A percentile compares a stretch with the other conserved stretches of the same genome.
phyloP scores from a whole-genome alignment of 2,329 filamentous ascomycete species.

The Penicillium sp. region DNA sequence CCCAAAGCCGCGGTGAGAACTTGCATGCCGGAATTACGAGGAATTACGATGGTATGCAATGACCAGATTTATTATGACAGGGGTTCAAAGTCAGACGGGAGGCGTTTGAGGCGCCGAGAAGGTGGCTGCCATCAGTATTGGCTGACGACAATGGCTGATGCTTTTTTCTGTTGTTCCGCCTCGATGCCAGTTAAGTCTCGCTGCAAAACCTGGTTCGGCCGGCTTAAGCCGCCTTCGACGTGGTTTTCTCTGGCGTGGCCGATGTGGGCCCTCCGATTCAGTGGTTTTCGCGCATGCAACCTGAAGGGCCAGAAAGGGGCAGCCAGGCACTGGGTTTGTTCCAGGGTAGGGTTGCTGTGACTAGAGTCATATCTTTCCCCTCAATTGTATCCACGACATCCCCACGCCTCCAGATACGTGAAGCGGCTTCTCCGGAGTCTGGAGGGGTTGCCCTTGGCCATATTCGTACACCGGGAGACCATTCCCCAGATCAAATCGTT shows the following conservation, averaged over 20 bases:
- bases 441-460: conserved; percentile 5
- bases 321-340: background rate
- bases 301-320: background rate
- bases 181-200: background rate
- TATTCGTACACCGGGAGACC: conserved; percentile 15
- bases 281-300: background rate
- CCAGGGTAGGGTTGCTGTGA: background rate
- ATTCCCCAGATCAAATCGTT: conserved; percentile 13
- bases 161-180: background rate
- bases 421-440: conserved; percentile 11
- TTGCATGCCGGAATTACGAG: background rate
- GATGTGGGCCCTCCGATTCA: background rate
- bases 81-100: background rate
- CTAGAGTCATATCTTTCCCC: conserved; percentile 5
- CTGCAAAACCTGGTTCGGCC: background rate
- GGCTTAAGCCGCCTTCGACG: background rate
- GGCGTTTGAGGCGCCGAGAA: background rate
- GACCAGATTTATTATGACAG: background rate
- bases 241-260: background rate
- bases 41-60: background rate
- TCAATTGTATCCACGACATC: conserved; percentile 5
- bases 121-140: background rate
- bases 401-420: background rate
- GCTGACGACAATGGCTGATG: background rate
- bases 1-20: background rate